These are phyloP conservation scores for Acanthamoeba sp. DNA, from an alignment of 208 protist species.

Conservation along the genomic window DNA sequence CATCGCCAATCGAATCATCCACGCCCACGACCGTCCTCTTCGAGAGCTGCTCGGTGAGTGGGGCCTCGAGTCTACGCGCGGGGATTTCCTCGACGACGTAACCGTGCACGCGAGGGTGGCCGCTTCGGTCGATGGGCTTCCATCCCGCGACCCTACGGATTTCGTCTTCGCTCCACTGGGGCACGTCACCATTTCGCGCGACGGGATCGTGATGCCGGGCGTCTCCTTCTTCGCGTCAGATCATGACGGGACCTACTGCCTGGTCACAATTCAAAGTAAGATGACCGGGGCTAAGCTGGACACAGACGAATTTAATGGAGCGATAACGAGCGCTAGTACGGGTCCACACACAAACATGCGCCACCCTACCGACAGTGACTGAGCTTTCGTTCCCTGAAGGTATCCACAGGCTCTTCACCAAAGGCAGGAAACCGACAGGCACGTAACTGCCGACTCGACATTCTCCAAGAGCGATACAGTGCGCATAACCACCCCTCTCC, in stretches of 20 bases:
- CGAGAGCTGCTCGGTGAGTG: neutral
- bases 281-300: neutral
- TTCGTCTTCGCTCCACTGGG: no score
- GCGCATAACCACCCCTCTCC: no score
- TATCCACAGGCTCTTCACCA: neutral
- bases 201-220: neutral
- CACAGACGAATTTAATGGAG: neutral
- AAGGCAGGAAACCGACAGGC: neutral
- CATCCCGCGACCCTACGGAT: neutral
- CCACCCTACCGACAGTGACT: no score
- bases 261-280: neutral
- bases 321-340: neutral
- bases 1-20: neutral
- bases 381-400: neutral
- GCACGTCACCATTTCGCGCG: neutral
- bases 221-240: neutral
- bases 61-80: neutral
- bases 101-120: neutral
- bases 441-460: neutral
- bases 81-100: neutral
- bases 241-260: neutral
- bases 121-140: neutral
- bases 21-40: neutral
- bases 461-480: neutral
- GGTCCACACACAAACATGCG: no score